phyloP scores from a whole-genome alignment of 331 rosid genomes.

The Pyrus hybrid region DNA sequence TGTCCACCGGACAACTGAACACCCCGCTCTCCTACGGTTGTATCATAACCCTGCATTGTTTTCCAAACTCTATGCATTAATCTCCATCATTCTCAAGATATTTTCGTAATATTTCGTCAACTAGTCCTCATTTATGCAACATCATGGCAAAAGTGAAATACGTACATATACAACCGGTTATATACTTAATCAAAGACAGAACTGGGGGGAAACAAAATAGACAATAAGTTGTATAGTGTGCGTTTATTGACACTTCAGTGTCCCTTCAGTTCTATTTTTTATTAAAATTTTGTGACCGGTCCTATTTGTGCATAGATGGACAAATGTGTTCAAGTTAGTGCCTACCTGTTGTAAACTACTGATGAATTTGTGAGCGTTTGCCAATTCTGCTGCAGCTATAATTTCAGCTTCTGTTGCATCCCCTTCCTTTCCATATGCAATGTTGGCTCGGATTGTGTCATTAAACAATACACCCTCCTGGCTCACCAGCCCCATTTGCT shows the following conservation, averaged over 20 bases:
- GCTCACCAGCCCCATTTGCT: slow-evolving; percentile 42
- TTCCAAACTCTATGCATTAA: neutral
- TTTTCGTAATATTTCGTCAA: neutral
- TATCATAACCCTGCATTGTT: slow-evolving; percentile 55
- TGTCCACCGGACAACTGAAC: slow-evolving; percentile 88
- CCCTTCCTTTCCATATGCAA: slow-evolving; percentile 38
- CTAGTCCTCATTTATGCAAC: too few relatives aligned
- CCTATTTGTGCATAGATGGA: too few relatives aligned
- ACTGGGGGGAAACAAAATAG: too few relatives aligned
- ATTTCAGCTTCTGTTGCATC: too few relatives aligned
- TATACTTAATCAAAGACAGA: too few relatives aligned
- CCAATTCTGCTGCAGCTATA: slow-evolving; percentile 34
- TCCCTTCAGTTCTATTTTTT: too few relatives aligned
- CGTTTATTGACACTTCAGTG: too few relatives aligned
- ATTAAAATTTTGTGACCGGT: too few relatives aligned
- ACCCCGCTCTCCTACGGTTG: slow-evolving; percentile 82
- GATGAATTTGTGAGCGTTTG: slow-evolving; percentile 42
- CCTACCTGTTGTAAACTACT: slow-evolving; percentile 29
- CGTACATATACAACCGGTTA: too few relatives aligned
- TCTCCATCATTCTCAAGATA: neutral
- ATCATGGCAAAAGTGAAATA: too few relatives aligned
- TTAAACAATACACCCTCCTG: slow-evolving; percentile 47
- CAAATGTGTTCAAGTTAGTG: too few relatives aligned
- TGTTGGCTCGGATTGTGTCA: slow-evolving; percentile 35
- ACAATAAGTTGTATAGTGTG: too few relatives aligned